A percentile compares a stretch with the other conserved stretches of the same genome.
These are phyloP conservation scores for Aspergillus fumigatiaffinis DNA, from an alignment of 2,329 filamentous ascomycete species.

Conservation along the genomic window DNA sequence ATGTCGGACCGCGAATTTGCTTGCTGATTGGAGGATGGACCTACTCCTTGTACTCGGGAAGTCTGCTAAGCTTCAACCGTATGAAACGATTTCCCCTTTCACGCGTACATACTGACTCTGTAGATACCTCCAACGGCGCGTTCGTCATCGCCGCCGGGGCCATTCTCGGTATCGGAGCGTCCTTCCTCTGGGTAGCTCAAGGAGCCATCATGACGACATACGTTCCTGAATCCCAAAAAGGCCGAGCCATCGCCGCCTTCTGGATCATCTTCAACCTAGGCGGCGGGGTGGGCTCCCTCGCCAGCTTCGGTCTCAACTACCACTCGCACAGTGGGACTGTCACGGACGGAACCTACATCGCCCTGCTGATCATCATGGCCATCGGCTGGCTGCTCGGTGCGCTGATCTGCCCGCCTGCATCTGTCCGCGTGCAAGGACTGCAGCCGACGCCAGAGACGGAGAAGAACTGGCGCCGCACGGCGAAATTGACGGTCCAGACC, in stretches of 20 bases:
- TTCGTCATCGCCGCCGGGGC: conserved; percentile 46
- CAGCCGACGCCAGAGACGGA: conserved; percentile 36
- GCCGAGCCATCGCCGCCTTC: conserved; percentile 42
- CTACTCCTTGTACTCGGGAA: conserved; percentile 45
- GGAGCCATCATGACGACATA: conserved; percentile 50
- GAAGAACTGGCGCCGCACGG: conserved; percentile 34
- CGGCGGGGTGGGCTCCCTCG: conserved; percentile 43
- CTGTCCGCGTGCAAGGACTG: conserved; percentile 39
- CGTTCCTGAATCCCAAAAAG: conserved; percentile 41
- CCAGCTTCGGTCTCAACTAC: conserved; percentile 45
- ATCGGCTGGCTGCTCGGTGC: conserved; percentile 47
- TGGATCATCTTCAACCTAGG: conserved; percentile 49
- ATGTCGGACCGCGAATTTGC: conserved; percentile 41
- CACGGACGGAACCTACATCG: conserved; percentile 49
- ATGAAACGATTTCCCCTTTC: conserved; percentile 6
- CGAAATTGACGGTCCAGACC: conserved; percentile 33
- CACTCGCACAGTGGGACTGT: conserved; percentile 43
- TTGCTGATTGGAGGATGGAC: conserved; percentile 46
- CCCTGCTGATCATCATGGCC: conserved; percentile 48
- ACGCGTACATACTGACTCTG: neutral
- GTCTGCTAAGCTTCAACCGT: conserved; percentile 44
- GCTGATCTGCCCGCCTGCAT: conserved; percentile 48
- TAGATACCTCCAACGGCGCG: conserved; percentile 34
- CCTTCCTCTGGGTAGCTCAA: conserved; percentile 47
- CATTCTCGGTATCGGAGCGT: conserved; percentile 45